A percentile compares a stretch with the other conserved stretches of the same genome.
Conservation (phyloP, 768 basidiomycete species). For the Lactarius quietus region DNA sequence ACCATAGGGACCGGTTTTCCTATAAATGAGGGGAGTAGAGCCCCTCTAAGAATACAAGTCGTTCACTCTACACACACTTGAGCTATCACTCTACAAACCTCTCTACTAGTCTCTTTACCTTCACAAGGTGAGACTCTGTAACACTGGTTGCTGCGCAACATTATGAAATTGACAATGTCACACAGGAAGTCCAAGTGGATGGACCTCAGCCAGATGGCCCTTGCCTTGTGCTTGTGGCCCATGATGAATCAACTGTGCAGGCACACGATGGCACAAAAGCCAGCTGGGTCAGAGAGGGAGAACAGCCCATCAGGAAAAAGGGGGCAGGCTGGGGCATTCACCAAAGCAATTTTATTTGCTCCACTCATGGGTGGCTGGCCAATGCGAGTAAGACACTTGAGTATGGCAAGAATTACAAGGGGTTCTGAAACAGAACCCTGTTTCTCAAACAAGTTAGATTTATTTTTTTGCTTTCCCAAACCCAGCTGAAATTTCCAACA, state of each 20-base stretch:
- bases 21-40: too few species aligned
- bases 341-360: conserved; percentile 38
- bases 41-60: too few species aligned
- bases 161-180: too few species aligned
- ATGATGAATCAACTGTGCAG: conserved; percentile 43
- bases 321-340: conserved; percentile 39
- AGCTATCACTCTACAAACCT: too few species aligned
- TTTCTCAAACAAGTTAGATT: conserved; percentile 34
- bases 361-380: background rate
- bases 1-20: too few species aligned
- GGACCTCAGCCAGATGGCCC: too few species aligned
- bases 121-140: too few species aligned
- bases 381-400: conserved; percentile 34
- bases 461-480: too few species aligned
- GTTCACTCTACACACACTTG: too few species aligned
- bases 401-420: conserved; percentile 45
- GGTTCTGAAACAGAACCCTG: conserved; percentile 37
- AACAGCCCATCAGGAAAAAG: conserved; percentile 40
- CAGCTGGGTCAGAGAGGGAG: conserved; percentile 36
- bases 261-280: conserved; percentile 36
- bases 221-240: conserved; percentile 5
- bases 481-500: conserved; percentile 17
- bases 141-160: too few species aligned
- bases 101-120: too few species aligned
- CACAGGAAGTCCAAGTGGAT: too few species aligned